Percentiles rank a stretch among this genome's conserved stretches.
Conservation (phyloP, 345 rosid genomes). For the Boechera divaricarpa region DNA sequence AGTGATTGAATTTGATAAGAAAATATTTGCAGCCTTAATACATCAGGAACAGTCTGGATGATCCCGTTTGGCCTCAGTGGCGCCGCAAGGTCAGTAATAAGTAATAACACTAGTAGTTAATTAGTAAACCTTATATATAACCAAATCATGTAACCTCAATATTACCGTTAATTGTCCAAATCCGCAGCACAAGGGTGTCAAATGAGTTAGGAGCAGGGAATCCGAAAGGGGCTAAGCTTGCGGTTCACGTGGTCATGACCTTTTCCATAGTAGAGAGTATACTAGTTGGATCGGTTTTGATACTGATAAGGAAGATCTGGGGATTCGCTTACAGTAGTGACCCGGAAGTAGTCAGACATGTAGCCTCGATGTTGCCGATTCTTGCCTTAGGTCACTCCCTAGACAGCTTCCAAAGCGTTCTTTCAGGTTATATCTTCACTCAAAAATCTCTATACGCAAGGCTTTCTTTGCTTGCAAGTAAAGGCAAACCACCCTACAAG, state of each 20-base stretch:
- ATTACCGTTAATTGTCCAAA: background rate
- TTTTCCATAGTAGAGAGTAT: slow-evolving; percentile 56
- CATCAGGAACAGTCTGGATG: slow-evolving; percentile 70
- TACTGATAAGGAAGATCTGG: slow-evolving; percentile 53
- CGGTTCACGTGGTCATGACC: slow-evolving; percentile 51
- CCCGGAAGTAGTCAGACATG: slow-evolving; percentile 44
- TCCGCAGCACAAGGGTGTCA: slow-evolving; percentile 57
- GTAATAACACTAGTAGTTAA: slow-evolving; percentile 3
- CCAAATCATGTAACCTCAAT: background rate
- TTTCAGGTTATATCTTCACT: slow-evolving; percentile 48
- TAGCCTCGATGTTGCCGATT: slow-evolving; percentile 47
- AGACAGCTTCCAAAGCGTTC: slow-evolving; percentile 55
- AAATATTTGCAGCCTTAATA: slow-evolving; percentile 59
- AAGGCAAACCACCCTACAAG: slow-evolving; percentile 14
- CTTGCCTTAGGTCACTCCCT: slow-evolving; percentile 47
- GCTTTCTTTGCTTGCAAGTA: slow-evolving; percentile 16
- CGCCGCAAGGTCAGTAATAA: slow-evolving; percentile 56
- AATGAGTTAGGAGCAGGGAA: slow-evolving; percentile 71
- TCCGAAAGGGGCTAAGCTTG: slow-evolving; percentile 51
- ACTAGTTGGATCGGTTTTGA: slow-evolving; percentile 47
- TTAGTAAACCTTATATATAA: background rate
- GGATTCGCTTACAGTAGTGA: slow-evolving; percentile 54
- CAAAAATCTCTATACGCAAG: background rate
- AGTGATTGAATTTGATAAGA: background rate
- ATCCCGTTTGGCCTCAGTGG: slow-evolving; percentile 73